phyloP scores from a whole-genome alignment of 2,329 filamentous ascomycete genomes.

The Botrytis hyacinthi region DNA sequence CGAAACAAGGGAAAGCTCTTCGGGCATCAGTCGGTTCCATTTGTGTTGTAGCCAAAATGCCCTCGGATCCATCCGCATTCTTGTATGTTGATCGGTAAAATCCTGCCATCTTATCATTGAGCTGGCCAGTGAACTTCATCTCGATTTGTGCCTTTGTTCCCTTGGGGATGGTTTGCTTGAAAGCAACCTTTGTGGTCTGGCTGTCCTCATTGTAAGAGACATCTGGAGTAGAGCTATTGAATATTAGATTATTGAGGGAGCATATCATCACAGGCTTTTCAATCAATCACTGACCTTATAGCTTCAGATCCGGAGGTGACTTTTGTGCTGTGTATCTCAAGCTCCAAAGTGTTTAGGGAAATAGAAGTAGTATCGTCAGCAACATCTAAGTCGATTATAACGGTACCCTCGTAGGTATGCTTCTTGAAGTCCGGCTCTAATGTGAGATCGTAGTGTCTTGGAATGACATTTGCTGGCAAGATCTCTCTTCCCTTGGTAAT shows the following conservation, averaged over 20 bases:
- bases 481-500: constrained; percentile 73
- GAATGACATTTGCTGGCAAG: constrained; percentile 86
- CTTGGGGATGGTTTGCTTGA: constrained; percentile 69
- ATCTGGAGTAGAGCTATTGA: constrained; percentile 60
- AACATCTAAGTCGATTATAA: constrained; percentile 84
- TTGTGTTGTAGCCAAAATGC: constrained; percentile 85
- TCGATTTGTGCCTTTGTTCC: constrained; percentile 76
- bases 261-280: neutral
- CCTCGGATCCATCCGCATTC: constrained; percentile 71
- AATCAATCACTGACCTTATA: constrained; percentile 43
- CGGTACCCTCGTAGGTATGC: constrained; percentile 81
- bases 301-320: constrained; percentile 59
- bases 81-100: constrained; percentile 97
- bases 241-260: constrained; percentile 27
- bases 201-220: constrained; percentile 73
- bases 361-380: constrained; percentile 80
- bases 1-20: constrained; percentile 92
- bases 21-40: constrained; percentile 96
- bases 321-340: constrained; percentile 75
- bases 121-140: constrained; percentile 72
- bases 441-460: constrained; percentile 86
- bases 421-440: constrained; percentile 88
- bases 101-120: constrained; percentile 95
- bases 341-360: constrained; percentile 81
- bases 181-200: constrained; percentile 79